Percentiles rank a stretch among this genome's conserved stretches.
Evolutionary conservation across 2,329 filamentous ascomycete genomes (phyloP).

Genomic region (Akanthomyces dipterigenus): DNA sequence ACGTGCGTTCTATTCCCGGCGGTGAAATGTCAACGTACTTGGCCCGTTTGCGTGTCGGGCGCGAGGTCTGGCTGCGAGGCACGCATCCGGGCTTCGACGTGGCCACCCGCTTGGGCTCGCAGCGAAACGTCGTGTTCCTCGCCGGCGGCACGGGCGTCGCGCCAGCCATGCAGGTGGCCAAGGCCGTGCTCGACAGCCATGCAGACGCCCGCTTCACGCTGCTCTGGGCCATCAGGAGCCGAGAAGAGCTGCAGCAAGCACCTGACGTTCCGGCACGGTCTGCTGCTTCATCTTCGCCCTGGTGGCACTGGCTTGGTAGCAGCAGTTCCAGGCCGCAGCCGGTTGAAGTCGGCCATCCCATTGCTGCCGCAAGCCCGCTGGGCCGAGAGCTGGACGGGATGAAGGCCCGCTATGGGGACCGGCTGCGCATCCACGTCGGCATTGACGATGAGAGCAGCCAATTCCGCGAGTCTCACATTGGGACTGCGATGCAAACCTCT

Average conservation of each 20-base stretch:
- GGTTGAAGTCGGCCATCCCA: constrained; percentile 17
- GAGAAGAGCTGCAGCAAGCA: constrained; percentile 41
- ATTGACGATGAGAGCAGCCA: constrained; percentile 72
- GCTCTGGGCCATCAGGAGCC: constrained; percentile 70
- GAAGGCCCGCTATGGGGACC: constrained; percentile 47
- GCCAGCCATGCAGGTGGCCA: constrained; percentile 74
- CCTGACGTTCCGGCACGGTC: constrained; percentile 1
- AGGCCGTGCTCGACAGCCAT: constrained; percentile 46
- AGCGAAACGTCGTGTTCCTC: constrained; percentile 63
- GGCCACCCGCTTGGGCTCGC: constrained; percentile 22
- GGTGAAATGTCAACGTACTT: constrained; percentile 87
- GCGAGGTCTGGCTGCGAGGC: constrained; percentile 68
- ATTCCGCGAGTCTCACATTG: constrained; percentile 51
- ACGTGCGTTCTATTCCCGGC: constrained; percentile 69
- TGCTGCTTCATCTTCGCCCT: constrained; percentile 15
- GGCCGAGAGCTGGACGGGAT: constrained; percentile 58
- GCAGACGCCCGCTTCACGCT: constrained; percentile 49
- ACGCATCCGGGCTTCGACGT: constrained; percentile 64
- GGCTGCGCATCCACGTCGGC: constrained; percentile 64
- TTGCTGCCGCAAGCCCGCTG: constrained; percentile 37
- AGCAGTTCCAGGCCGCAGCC: constrained; percentile 6
- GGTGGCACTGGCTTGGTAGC: constrained; percentile 20
- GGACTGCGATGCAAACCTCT: constrained; percentile 20
- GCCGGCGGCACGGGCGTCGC: constrained; percentile 92
- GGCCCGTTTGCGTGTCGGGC: constrained; percentile 53